Percentiles rank a stretch among this genome's conserved stretches.
phyloP scores from a whole-genome alignment of 768 basidiomycete species.

The Rhodotorula taiwanensis region DNA sequence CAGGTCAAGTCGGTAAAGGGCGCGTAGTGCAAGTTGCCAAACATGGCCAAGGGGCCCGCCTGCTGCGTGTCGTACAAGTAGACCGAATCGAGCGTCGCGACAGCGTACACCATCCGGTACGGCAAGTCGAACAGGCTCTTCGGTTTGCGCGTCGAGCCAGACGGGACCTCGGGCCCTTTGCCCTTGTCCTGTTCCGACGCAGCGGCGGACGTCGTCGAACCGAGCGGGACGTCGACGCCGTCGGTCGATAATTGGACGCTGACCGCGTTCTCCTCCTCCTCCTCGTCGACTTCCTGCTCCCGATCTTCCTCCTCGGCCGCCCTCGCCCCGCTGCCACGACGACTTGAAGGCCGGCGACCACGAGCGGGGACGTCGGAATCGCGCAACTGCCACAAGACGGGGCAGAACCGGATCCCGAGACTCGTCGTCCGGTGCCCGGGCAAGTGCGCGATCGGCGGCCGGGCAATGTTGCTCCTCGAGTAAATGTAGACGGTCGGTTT shows the following conservation, averaged over 20 bases:
- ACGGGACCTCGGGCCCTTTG: conserved; percentile 18
- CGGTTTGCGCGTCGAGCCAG: conserved; percentile 2
- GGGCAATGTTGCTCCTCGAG: conserved; percentile 85
- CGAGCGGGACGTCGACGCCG: conserved; percentile 53
- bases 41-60: conserved; percentile 77
- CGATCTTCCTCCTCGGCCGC: neutral
- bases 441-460: conserved; percentile 85
- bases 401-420: conserved; percentile 88
- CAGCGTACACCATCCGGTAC: conserved; percentile 89
- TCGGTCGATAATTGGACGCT: conserved; percentile 8
- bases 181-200: conserved; percentile 46
- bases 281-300: conserved; percentile 45
- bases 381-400: conserved; percentile 80
- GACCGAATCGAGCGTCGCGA: conserved; percentile 92
- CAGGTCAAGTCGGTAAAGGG: conserved; percentile 96
- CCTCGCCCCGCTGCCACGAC: neutral
- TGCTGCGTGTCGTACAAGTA: conserved; percentile 96
- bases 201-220: conserved; percentile 51
- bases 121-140: conserved; percentile 74
- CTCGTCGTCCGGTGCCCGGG: conserved; percentile 95
- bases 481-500: conserved; percentile 81
- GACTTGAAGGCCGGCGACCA: too few relatives aligned
- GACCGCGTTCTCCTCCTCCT: conserved; percentile 30
- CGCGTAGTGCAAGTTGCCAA: conserved; percentile 92
- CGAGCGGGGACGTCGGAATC: neutral